A percentile compares a stretch with the other conserved stretches of the same genome.
phyloP scores from a whole-genome alignment of 345 rosid genomes.

The Aurinia saxatilis region DNA sequence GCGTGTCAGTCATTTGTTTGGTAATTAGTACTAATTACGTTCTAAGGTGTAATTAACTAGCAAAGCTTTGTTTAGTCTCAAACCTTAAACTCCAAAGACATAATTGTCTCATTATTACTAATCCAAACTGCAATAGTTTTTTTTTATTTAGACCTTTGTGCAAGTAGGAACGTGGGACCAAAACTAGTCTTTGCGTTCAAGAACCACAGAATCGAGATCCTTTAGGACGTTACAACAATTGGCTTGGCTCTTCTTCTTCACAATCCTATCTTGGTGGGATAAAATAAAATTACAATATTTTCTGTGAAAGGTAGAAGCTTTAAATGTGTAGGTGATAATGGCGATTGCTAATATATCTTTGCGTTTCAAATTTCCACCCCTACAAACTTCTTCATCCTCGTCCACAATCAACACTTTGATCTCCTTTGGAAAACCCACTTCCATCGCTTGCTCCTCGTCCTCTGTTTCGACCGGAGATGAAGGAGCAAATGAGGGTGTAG shows the following conservation, averaged over 20 bases:
- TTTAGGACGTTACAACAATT: background rate
- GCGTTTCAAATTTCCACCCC: conserved; percentile 24
- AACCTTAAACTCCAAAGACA: background rate
- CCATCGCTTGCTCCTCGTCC: conserved; percentile 36
- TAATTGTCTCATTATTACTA: background rate
- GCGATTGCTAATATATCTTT: conserved; percentile 28
- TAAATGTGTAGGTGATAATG: background rate
- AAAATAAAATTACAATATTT: background rate
- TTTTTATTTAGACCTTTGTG: too few species aligned
- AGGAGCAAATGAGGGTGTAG: conserved; percentile 3
- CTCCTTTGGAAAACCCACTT: conserved; percentile 15
- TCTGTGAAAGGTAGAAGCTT: conserved; percentile 5
- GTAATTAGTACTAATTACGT: background rate
- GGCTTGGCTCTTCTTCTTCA: conserved; percentile 12
- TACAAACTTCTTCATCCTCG: conserved; percentile 14
- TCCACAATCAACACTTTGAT: conserved; percentile 8
- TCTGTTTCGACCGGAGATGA: conserved; percentile 7
- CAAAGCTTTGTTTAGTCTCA: background rate
- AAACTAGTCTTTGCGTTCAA: background rate
- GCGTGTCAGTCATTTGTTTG: background rate
- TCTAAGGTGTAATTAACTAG: background rate
- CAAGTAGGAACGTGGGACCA: conserved; percentile 6
- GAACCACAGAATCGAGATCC: conserved; percentile 1
- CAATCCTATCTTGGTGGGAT: background rate
- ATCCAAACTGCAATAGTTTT: background rate